Evolutionary conservation across 352 stramenopile genomes (phyloP), one percentile per base, ranked within the genome.

Genomic region (Phytophthora pluvialis): DNA sequence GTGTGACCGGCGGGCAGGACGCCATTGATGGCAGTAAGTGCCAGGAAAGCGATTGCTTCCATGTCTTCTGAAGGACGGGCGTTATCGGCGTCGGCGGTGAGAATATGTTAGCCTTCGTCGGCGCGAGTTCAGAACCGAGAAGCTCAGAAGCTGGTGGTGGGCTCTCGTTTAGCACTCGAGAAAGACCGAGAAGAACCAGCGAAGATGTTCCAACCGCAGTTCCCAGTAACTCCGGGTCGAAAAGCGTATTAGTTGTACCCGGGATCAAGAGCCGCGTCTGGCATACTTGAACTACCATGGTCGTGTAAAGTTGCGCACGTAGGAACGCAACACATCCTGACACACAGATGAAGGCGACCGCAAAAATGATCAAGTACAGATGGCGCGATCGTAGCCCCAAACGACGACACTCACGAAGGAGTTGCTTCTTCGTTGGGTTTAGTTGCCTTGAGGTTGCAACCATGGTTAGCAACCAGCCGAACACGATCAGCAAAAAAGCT

Each of bases 251-350:
- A 9, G 32, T 51, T 13, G 51, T 65, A 15, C 76, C 68, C 15
- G 76, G 70, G 25, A 82, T 58, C n/a, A 65, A 58, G 4, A 80
- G 64, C 9, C 59, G 67, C 1, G 78, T 81, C 65, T 93, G 83
- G 29, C 83, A 94, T 1, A 77, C 71, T 48, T 94, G 86, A 16
- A 87, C 68, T 35, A 90, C 70, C 33, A 91, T 60, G 0, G 80
- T 85, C 10, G 83, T 83, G 68, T 90, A 93, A 13, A 92, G 65
- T 56, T 94, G 86, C 0, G 79, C 84, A 3, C 86, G 82, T 4
- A 93, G 55, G 47, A 92, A 92, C 11, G 82, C 70, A 8, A 72
- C 74, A 55, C 90, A 86, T 12, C 75, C 67, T 15, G 71, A 77
- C 3, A 77, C 64, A 54, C 75, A 77, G 21, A 74, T 58, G 43